phyloP scores from a whole-genome alignment of 805 yeast genomes.

The Kuraishia capsulata region DNA sequence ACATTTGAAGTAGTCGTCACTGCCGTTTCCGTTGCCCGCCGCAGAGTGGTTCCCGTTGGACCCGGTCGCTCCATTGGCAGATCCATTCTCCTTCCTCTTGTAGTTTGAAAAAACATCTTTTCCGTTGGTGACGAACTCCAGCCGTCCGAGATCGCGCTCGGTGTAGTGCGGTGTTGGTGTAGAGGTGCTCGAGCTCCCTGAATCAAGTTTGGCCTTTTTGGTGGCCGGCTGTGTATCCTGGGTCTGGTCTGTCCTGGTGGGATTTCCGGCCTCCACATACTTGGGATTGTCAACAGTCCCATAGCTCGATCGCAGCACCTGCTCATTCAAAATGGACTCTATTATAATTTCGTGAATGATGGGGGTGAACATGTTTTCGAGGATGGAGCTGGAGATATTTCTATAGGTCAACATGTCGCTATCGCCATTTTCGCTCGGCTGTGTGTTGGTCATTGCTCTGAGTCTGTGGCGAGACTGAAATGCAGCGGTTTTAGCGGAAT shows the following conservation, averaged over 20 bases:
- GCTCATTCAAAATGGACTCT: slow-evolving; percentile 19
- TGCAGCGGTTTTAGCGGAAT: too few relatives aligned
- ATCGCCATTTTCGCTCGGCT: slow-evolving; percentile 5
- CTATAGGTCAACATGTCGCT: slow-evolving; percentile 14
- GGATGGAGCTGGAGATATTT: slow-evolving; percentile 19
- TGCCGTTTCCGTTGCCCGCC: background rate
- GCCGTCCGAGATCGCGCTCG: slow-evolving; percentile 19
- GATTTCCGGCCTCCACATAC: slow-evolving; percentile 12
- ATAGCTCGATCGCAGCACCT: slow-evolving; percentile 18
- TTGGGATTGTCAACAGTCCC: slow-evolving; percentile 19
- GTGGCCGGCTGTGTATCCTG: slow-evolving; percentile 2
- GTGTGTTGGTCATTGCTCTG: background rate
- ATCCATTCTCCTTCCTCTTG: slow-evolving; percentile 5
- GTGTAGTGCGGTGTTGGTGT: slow-evolving; percentile 11
- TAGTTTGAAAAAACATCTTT: slow-evolving; percentile 19
- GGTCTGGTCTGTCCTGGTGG: too few relatives aligned
- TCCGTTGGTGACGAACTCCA: slow-evolving; percentile 17
- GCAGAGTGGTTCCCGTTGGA: background rate
- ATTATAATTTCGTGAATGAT: slow-evolving; percentile 22
- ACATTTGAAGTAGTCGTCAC: slow-evolving; percentile 57
- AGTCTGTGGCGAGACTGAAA: too few relatives aligned
- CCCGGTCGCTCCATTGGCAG: slow-evolving; percentile 4
- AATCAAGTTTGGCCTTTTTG: background rate
- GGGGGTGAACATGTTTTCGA: slow-evolving; percentile 23
- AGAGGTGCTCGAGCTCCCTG: slow-evolving; percentile 11